phyloP scores from a whole-genome alignment of 2,329 filamentous ascomycete species.

The Colletotrichum camelliae region DNA sequence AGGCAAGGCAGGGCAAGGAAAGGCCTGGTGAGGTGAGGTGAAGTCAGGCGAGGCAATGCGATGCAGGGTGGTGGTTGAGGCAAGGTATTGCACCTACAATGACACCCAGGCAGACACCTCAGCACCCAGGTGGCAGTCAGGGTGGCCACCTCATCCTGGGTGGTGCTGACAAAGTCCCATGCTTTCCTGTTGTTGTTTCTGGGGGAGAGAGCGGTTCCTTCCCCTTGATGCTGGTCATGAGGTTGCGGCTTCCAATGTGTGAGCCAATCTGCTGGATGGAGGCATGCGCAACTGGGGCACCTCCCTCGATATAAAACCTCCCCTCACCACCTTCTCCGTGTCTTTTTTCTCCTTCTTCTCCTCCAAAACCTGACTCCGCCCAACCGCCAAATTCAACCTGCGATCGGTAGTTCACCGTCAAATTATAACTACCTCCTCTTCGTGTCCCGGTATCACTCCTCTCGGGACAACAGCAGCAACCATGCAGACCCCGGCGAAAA shows the following conservation, averaged over 20 bases:
- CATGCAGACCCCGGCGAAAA: not conserved
- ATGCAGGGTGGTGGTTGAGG: not conserved
- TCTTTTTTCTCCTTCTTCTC: not conserved
- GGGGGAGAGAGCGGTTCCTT: not conserved
- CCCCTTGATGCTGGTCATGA: not conserved
- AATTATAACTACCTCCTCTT: not conserved
- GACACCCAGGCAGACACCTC: not conserved
- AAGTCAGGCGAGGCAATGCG: not conserved
- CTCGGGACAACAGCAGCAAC: not conserved
- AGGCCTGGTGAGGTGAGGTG: not conserved
- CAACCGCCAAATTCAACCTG: not conserved
- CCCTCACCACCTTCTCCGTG: not conserved
- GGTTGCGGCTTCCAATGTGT: not conserved
- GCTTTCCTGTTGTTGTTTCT: not conserved
- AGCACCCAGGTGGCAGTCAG: not conserved
- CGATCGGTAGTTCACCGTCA: not conserved
- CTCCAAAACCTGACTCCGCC: not conserved
- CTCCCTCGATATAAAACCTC: not conserved
- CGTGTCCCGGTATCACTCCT: not conserved
- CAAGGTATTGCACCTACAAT: not conserved
- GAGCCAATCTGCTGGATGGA: not conserved
- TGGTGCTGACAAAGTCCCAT: not conserved
- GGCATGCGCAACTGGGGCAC: not conserved
- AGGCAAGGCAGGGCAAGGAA: not conserved
- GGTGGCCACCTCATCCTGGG: not conserved